Evolutionary conservation across 2,329 filamentous ascomycete species (phyloP), one percentile per base, ranked within the genome.

Genomic region (Pyrenophora teres): DNA sequence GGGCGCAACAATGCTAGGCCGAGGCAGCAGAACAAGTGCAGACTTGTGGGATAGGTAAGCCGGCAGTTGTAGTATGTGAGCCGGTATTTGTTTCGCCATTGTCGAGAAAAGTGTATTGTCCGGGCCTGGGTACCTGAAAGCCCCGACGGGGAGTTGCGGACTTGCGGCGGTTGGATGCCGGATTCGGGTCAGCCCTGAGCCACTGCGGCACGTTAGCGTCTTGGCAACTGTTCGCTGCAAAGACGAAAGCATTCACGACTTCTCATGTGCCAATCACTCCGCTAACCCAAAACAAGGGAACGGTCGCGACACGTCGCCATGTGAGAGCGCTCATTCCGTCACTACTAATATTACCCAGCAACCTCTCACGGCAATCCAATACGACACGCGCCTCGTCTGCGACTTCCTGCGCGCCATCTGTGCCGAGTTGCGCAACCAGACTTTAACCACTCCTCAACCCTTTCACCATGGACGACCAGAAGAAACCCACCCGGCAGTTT

Each of bases 401-500:
- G 54, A 58, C 52, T 56, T 50, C 50, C 46, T 44, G 42, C 40
- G 40, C 58, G 37, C 51, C 52, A 43, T 51, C 57, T 56, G 42
- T 54, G 58, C 50, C 59, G 45, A 52, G 43, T 48, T 52, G 57
- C 55, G 58, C 59, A 38, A 41, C 49, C 42, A 46, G 32, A 19
- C 42, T 53, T 33, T 37, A 52, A 27, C 40, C 40, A 54, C 36
- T 48, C 23, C 32, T 21, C 40, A 41, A 30, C 27, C 27, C 38
- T 19, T 48, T 40, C 52, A 54, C 41, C 54, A 74, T 74, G 72
- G 71, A 69, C 16, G 69, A 58, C 36, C 62, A 66, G 51, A 57
- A 62, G 41, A 65, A 65, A 55, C 62, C 49, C 27, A 42, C 59
- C 30, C 50, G 50, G 44, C 64, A 68, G 67, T 86, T 81, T 80